Conservation (phyloP, 441 rosid species). For the Eutrema salsugineum region DNA sequence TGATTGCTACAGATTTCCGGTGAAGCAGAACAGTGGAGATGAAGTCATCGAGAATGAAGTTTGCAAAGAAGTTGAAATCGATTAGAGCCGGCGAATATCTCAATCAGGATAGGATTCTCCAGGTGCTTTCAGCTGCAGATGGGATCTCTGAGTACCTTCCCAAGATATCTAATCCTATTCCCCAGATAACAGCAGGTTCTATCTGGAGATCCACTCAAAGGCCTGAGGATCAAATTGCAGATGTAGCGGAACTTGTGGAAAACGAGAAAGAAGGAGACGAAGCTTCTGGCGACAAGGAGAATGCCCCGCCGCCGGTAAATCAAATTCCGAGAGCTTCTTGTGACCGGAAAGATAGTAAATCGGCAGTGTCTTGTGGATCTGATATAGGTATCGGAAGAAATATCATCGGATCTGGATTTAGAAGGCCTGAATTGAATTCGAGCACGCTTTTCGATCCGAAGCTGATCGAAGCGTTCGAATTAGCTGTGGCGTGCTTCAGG, state of each 20-base stretch:
- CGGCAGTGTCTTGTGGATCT: conserved; percentile 40
- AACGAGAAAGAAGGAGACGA: conserved; percentile 32
- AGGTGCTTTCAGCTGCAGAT: conserved; percentile 50
- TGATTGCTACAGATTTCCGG: conserved; percentile 1
- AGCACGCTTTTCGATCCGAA: conserved; percentile 74
- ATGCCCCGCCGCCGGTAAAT: conserved; percentile 38
- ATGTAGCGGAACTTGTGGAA: conserved; percentile 50
- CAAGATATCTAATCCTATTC: conserved; percentile 31
- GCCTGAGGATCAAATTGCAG: conserved; percentile 38
- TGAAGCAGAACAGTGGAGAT: conserved; percentile 25
- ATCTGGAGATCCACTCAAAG: conserved; percentile 20
- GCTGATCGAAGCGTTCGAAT: conserved; percentile 62
- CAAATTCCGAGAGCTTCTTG: conserved; percentile 20
- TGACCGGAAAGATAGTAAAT: conserved; percentile 21
- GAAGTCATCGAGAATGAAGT: conserved; percentile 77
- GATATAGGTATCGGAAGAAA: neutral
- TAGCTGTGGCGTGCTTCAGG: conserved; percentile 47
- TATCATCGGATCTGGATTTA: conserved; percentile 48
- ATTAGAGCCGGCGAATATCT: conserved; percentile 62
- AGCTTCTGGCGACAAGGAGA: conserved; percentile 52
- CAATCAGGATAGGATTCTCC: conserved; percentile 66
- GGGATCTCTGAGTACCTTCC: conserved; percentile 43
- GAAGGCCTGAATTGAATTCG: conserved; percentile 75
- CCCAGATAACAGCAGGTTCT: conserved; percentile 29
- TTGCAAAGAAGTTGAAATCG: conserved; percentile 65